Conservation (phyloP, 345 rosid species). For the Dipteronia sinensis region DNA sequence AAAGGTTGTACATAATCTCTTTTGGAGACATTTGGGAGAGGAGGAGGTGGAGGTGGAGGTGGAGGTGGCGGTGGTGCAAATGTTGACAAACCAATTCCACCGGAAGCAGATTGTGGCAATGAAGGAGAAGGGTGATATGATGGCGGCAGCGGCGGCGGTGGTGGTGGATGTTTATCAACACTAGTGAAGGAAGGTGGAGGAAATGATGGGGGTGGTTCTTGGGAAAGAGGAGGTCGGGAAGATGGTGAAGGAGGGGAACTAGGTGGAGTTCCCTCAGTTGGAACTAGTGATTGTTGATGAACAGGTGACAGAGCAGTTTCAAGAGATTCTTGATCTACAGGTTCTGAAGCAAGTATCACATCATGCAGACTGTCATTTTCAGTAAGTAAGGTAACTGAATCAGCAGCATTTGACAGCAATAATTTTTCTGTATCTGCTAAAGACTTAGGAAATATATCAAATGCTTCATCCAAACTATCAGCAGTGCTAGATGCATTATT, state of each 20-base stretch:
- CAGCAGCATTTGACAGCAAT: constrained; percentile 14
- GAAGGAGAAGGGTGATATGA: constrained; percentile 31
- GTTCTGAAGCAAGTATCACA: constrained; percentile 37
- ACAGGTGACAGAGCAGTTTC: constrained; percentile 32
- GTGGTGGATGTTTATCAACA: constrained; percentile 8
- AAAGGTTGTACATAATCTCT: constrained; percentile 24
- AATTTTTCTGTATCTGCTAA: constrained; percentile 30
- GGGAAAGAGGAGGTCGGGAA: constrained; percentile 30
- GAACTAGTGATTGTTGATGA: constrained; percentile 32
- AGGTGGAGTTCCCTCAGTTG: constrained; percentile 34
- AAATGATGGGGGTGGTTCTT: constrained; percentile 27
- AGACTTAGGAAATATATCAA: constrained; percentile 52
- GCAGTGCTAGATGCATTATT: constrained; percentile 83
- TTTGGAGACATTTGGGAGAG: constrained; percentile 31
- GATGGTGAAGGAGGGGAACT: constrained; percentile 30
- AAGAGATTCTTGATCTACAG: constrained; percentile 36
- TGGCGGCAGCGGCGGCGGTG: constrained; percentile 26
- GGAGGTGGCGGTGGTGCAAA: constrained; percentile 24
- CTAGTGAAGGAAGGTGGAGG: constrained; percentile 23
- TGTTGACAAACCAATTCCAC: not conserved
- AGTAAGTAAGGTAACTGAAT: constrained; percentile 36
- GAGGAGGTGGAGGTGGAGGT: constrained; percentile 27
- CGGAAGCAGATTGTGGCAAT: not conserved
- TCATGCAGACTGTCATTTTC: constrained; percentile 47
- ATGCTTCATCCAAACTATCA: constrained; percentile 96